Conservation (phyloP, 768 basidiomycete genomes). For the Termitomyces sp. region DNA sequence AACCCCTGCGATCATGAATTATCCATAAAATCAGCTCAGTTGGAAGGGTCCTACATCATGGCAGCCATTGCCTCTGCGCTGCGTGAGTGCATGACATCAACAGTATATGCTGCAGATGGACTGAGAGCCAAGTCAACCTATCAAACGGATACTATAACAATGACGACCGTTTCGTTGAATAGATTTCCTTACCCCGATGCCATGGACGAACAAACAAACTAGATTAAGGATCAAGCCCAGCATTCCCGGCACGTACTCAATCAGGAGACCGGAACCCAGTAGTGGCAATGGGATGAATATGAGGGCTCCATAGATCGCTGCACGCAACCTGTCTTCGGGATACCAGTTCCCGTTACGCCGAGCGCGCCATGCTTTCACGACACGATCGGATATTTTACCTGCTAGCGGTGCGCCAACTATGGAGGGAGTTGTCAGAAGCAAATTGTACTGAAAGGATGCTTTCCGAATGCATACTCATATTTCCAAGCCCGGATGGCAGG, state of each 20-base stretch:
- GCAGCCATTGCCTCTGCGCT: conserved; percentile 65
- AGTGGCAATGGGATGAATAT: conserved; percentile 50
- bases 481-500: conserved; percentile 53
- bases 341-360: conserved; percentile 52
- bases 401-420: conserved; percentile 56
- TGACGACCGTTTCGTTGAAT: not conserved
- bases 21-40: not conserved
- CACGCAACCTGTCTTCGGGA: conserved; percentile 65
- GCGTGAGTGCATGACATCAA: conserved; percentile 53
- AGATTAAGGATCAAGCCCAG: conserved; percentile 46
- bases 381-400: conserved; percentile 51
- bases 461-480: conserved; percentile 37
- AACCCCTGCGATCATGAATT: conserved; percentile 28
- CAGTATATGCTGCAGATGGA: conserved; percentile 48
- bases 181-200: conserved; percentile 46
- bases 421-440: not conserved
- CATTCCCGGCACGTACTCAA: conserved; percentile 40
- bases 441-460: not conserved
- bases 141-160: not conserved
- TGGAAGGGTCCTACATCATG: conserved; percentile 32
- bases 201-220: conserved; percentile 55
- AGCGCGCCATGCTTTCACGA: conserved; percentile 41
- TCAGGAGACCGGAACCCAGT: conserved; percentile 42
- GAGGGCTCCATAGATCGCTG: conserved; percentile 37
- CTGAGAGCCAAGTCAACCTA: conserved; percentile 54